phyloP scores from a whole-genome alignment of 2,329 filamentous ascomycete genomes.

The Nothophaeocryptopus gaeumannii region DNA sequence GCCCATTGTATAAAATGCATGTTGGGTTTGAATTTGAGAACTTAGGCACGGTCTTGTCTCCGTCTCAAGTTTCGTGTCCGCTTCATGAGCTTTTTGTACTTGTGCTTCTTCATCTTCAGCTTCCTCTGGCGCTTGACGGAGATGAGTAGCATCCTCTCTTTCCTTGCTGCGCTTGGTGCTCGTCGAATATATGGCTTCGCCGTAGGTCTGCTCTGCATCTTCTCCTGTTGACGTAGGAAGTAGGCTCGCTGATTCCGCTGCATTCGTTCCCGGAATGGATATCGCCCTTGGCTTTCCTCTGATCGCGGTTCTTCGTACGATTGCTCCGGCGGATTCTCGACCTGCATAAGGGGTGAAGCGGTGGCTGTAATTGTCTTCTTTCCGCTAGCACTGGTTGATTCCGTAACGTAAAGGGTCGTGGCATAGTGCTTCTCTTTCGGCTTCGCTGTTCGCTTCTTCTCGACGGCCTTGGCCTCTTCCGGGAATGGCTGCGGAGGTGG shows the following conservation, averaged over 20 bases:
- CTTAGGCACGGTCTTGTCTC: slow-evolving; percentile 59
- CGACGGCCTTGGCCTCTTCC: slow-evolving; percentile 14
- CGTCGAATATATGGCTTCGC: slow-evolving; percentile 11
- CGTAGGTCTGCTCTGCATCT: slow-evolving; percentile 11
- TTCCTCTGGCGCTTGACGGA: slow-evolving; percentile 90
- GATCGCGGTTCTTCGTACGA: not conserved
- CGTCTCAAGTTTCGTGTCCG: slow-evolving; percentile 82
- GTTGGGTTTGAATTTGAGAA: not conserved
- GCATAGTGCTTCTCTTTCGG: slow-evolving; percentile 38
- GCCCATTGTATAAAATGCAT: not conserved
- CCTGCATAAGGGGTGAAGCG: slow-evolving; percentile 49
- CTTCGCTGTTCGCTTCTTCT: slow-evolving; percentile 20
- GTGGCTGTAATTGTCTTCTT: slow-evolving; percentile 52
- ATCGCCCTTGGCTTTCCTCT: slow-evolving; percentile 5
- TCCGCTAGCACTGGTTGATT: slow-evolving; percentile 51
- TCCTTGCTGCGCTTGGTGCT: slow-evolving; percentile 22
- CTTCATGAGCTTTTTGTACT: slow-evolving; percentile 99
- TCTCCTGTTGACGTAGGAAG: slow-evolving; percentile 22
- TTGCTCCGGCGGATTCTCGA: slow-evolving; percentile 12
- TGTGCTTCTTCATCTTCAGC: slow-evolving; percentile 99
- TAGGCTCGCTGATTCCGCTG: slow-evolving; percentile 59
- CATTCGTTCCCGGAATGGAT: slow-evolving; percentile 69
- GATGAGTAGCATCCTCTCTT: slow-evolving; percentile 68
- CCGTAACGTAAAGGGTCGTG: slow-evolving; percentile 51
- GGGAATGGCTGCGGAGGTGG: slow-evolving; percentile 65